phyloP scores from a whole-genome alignment of 176 grass and related monocot species.

The Thalia dealbata region DNA sequence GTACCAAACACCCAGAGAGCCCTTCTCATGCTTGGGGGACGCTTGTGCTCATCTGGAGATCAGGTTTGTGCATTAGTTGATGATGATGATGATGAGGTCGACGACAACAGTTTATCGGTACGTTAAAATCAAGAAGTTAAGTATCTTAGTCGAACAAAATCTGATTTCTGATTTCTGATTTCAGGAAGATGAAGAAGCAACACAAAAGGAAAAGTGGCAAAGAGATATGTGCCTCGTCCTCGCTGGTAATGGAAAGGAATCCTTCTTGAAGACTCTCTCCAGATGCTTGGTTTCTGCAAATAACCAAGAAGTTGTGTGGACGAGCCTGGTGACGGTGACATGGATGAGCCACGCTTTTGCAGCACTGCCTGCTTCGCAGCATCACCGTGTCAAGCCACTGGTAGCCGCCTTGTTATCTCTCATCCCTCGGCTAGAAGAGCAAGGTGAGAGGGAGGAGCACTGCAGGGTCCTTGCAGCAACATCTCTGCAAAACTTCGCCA shows the following conservation, averaged over 20 bases:
- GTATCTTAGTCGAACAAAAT: too few species aligned
- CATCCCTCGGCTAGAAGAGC: constrained; percentile 28
- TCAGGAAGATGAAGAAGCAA: constrained; percentile 24
- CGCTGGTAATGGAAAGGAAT: constrained; percentile 25
- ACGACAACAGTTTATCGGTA: constrained; percentile 9
- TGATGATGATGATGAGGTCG: background rate
- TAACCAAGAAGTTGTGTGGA: constrained; percentile 20
- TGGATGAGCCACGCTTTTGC: constrained; percentile 45
- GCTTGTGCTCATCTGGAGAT: constrained; percentile 42
- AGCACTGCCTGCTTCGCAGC: constrained; percentile 9
- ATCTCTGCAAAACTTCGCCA: constrained; percentile 43
- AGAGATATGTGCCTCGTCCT: constrained; percentile 17
- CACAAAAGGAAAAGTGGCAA: constrained; percentile 28
- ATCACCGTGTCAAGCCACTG: constrained; percentile 20
- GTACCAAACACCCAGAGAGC: constrained; percentile 27
- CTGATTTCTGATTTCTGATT: background rate
- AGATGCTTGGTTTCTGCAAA: constrained; percentile 29
- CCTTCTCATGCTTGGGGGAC: constrained; percentile 44
- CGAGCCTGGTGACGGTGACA: constrained; percentile 34
- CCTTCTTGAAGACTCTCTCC: constrained; percentile 44
- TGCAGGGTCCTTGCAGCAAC: constrained; percentile 34
- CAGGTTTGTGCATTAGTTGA: constrained; percentile 28
- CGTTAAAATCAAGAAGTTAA: background rate
- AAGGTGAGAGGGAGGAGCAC: constrained; percentile 6
- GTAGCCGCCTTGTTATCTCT: constrained; percentile 43